A percentile compares a stretch with the other conserved stretches of the same genome.
These are phyloP conservation scores for Hymenochaete sp. DNA, from an alignment of 1,284 basidiomycete species.

Conservation along the genomic window DNA sequence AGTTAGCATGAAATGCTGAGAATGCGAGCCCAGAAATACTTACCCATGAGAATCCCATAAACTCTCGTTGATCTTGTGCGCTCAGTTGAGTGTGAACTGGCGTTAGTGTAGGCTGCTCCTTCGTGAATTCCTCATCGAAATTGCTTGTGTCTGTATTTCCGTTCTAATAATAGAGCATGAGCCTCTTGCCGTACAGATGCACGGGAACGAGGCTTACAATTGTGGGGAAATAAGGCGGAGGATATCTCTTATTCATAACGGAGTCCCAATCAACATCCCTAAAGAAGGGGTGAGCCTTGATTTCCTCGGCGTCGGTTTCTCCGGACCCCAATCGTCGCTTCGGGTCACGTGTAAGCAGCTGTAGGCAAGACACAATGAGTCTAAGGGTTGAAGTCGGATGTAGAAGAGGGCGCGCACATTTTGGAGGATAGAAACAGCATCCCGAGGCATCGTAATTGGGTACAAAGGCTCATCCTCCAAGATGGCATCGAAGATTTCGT, in stretches of 20 bases:
- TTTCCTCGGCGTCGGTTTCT: slow-evolving; percentile 91
- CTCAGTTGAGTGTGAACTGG: slow-evolving; percentile 95
- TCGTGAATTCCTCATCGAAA: slow-evolving; percentile 96
- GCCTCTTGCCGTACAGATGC: neutral
- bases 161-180: slow-evolving; percentile 37
- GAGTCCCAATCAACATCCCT: slow-evolving; percentile 97
- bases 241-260: slow-evolving; percentile 91
- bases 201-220: slow-evolving; percentile 52
- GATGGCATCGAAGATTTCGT: slow-evolving; percentile 99
- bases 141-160: slow-evolving; percentile 78
- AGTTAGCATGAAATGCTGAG: neutral
- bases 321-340: slow-evolving; percentile 87
- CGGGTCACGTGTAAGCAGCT: slow-evolving; percentile 95
- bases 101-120: slow-evolving; percentile 94
- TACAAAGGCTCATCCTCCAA: slow-evolving; percentile 97
- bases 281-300: slow-evolving; percentile 98
- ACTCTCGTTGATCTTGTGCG: slow-evolving; percentile 89
- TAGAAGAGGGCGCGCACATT: slow-evolving; percentile 45
- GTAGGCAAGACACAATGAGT: slow-evolving; percentile 13
- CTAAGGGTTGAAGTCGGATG: slow-evolving; percentile 12
- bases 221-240: slow-evolving; percentile 94
- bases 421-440: slow-evolving; percentile 92
- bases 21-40: slow-evolving; percentile 18
- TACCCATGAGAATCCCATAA: slow-evolving; percentile 93
- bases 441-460: slow-evolving; percentile 99